A percentile compares a stretch with the other conserved stretches of the same genome.
phyloP scores from a whole-genome alignment of 2,329 filamentous ascomycete genomes.

The Talaromyces sp. region DNA sequence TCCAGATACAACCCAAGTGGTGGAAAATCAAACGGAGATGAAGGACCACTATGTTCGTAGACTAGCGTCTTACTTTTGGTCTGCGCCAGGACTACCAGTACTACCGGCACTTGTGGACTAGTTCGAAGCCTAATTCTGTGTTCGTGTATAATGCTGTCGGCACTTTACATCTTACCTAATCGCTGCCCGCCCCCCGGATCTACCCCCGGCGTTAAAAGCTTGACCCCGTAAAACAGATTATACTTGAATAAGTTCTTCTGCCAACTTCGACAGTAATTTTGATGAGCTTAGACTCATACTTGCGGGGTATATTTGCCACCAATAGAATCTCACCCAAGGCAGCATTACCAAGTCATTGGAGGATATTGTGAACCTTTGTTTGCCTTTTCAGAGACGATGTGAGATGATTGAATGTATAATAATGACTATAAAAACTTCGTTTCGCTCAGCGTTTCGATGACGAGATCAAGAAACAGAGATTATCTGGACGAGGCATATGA shows the following conservation, averaged over 20 bases:
- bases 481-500: neutral
- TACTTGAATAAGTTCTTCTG: neutral
- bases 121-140: neutral
- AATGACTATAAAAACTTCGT: neutral
- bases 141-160: neutral
- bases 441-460: too few species aligned
- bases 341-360: neutral
- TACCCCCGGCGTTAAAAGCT: neutral
- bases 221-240: neutral
- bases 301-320: slow-evolving; percentile 1
- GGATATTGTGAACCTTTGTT: neutral
- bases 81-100: neutral
- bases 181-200: neutral
- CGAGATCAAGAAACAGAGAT: neutral
- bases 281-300: neutral
- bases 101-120: neutral
- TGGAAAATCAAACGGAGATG: neutral
- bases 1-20: neutral
- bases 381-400: neutral
- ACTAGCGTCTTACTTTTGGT: neutral
- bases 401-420: neutral
- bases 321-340: neutral
- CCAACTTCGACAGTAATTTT: neutral
- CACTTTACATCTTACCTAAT: neutral
- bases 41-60: neutral